These are phyloP conservation scores for Neophaeococcomyces mojaviensis DNA, from an alignment of 2,329 filamentous ascomycete genomes.

Conservation along the genomic window DNA sequence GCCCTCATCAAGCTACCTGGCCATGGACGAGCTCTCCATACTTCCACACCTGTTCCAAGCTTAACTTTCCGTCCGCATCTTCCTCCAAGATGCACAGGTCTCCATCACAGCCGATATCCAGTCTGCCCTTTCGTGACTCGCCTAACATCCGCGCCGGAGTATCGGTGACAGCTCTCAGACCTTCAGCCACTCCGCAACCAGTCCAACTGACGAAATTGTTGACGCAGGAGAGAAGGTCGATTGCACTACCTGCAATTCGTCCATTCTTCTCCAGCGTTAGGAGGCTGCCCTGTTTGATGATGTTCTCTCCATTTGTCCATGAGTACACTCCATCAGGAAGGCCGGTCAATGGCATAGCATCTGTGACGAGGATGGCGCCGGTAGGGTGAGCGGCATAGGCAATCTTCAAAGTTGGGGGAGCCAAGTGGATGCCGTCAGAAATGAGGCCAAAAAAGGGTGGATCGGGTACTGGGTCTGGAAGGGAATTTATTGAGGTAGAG, in stretches of 20 bases:
- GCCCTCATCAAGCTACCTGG: too few species aligned
- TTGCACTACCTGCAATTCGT: constrained; percentile 63
- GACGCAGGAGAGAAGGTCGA: constrained; percentile 69
- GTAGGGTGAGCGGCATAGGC: constrained; percentile 78
- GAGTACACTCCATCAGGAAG: constrained; percentile 76
- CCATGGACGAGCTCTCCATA: constrained; percentile 48
- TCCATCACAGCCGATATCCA: constrained; percentile 58
- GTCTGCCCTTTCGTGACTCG: constrained; percentile 56
- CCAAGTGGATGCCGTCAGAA: constrained; percentile 81
- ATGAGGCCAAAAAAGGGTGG: constrained; percentile 81
- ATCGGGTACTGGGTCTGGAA: constrained; percentile 12
- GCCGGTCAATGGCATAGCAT: constrained; percentile 82
- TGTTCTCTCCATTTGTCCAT: constrained; percentile 68
- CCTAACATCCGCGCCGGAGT: constrained; percentile 74
- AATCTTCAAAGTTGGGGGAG: constrained; percentile 81
- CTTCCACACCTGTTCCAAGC: constrained; percentile 73
- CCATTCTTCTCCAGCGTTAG: constrained; percentile 71
- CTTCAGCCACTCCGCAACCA: constrained; percentile 59
- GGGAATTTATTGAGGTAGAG: constrained; percentile 19
- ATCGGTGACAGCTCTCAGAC: constrained; percentile 63
- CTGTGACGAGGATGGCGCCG: constrained; percentile 82
- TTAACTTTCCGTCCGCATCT: constrained; percentile 44
- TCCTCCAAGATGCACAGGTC: constrained; percentile 61
- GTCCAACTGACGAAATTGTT: constrained; percentile 75
- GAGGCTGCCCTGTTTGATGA: constrained; percentile 55